Conservation (phyloP, 805 yeast genomes). For the Starmerella kuoi region DNA sequence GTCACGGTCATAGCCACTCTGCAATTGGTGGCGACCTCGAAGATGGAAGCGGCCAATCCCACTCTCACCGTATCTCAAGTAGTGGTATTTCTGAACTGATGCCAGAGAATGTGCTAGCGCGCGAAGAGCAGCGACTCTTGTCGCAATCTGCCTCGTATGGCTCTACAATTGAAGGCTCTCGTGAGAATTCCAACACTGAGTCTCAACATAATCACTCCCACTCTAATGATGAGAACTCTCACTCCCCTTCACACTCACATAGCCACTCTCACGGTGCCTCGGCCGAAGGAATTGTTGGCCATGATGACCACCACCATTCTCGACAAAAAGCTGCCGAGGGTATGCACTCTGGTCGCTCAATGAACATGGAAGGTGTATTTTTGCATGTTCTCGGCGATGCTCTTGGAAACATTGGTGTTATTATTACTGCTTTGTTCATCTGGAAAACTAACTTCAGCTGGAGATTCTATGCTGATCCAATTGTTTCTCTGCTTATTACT, state of each 20-base stretch:
- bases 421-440: slow-evolving; percentile 74
- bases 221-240: neutral
- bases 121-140: slow-evolving; percentile 22
- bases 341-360: slow-evolving; percentile 39
- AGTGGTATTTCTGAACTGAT: slow-evolving; percentile 6
- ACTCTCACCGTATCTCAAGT: neutral
- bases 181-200: neutral
- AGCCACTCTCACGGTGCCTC: slow-evolving; percentile 1
- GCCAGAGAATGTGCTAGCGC: slow-evolving; percentile 20
- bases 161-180: slow-evolving; percentile 15
- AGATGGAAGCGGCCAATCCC: slow-evolving; percentile 11
- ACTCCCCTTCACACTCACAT: neutral
- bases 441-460: slow-evolving; percentile 89
- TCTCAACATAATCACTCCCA: neutral
- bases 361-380: slow-evolving; percentile 95
- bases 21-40: slow-evolving; percentile 3
- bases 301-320: slow-evolving; percentile 27
- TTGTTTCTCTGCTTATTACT: slow-evolving; percentile 75
- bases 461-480: slow-evolving; percentile 78
- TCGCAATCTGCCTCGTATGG: slow-evolving; percentile 14
- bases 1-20: slow-evolving; percentile 30
- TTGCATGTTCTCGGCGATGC: slow-evolving; percentile 95
- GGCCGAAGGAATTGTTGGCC: slow-evolving; percentile 12
- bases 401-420: slow-evolving; percentile 88
- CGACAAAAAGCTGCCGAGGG: slow-evolving; percentile 20